Base-by-base conservation (phyloP, 352 stramenopile species). In the Pelagophyceae sp. region DNA sequence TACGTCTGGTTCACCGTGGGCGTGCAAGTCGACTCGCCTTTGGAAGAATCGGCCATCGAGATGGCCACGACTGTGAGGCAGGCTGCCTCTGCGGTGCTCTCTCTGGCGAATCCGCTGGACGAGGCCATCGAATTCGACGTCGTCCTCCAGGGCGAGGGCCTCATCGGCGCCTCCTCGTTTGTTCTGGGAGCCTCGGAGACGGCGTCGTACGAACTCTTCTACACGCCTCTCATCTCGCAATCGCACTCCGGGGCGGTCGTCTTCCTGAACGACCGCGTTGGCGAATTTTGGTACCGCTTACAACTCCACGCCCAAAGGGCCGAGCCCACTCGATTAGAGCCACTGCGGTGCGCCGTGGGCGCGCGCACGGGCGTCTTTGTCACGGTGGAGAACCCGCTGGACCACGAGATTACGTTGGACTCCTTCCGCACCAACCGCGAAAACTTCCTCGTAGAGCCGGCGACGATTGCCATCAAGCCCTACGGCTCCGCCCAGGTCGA, bases 1-100 rank as follows among this genome's bases (percentile, higher is more conserved):
- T 94, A 90, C 76, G 79, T 92, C 15, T 98, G 93, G 93, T 97
- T 96, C 82, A 97, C 93, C 20, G 87, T 98, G 2, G 90, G 96
- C 77, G 90, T 95, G 19, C 86, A 87, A 0, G 80, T 83, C 0
- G 77, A 64, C 25, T 76, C 83, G 19, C 83, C 84, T 17, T 32
- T 80, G 31, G 82, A 78, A 50, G 81, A 85, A 61, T 72, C 75
- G 38, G 40, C 63, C 72, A 81, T 97, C 0, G 89, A 93, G 25
- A 94, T 97, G 83, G 78, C 78, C 27, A 88, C 91, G 1, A 78
- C 84, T 0, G 90, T 96, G 17, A 88, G 93, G 2, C 87, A 87
- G 19, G 91, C 90, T 0, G 87, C 94, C 23, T 90, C 87, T 0
- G 88, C 97, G 0, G 90, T 95, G 63, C 96, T 98, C 45, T 90